Evolutionary conservation across 345 rosid species (phyloP).

Genomic region (Hibiscus mutabilis): DNA sequence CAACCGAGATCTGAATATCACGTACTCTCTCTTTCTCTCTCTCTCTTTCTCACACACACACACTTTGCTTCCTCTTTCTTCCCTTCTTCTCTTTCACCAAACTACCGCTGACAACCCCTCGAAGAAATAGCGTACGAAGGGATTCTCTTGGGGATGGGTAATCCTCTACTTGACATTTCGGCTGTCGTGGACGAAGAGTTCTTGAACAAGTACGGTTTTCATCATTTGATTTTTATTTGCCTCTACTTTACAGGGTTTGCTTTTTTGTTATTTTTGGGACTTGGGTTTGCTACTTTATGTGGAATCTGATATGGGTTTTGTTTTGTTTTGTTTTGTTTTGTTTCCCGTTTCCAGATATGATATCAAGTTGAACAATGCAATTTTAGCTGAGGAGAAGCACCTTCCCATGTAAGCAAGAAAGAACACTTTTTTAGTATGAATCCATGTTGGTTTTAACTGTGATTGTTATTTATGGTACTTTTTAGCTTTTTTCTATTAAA

Average conservation of each 20-base stretch:
- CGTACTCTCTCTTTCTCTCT: neutral
- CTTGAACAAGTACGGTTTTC: slow-evolving; percentile 48
- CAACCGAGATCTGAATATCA: neutral
- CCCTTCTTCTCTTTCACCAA: neutral
- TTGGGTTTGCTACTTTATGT: neutral
- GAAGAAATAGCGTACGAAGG: slow-evolving; percentile 52
- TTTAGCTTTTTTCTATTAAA: neutral
- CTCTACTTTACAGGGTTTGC: neutral
- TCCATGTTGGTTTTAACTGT: neutral
- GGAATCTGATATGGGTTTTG: neutral
- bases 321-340: neutral
- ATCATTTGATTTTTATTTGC: neutral
- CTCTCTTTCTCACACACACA: no score
- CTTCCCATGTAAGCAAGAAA: slow-evolving; percentile 61
- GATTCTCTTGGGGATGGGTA: slow-evolving; percentile 84
- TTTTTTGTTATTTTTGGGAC: neutral
- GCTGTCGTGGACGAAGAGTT: slow-evolving; percentile 85
- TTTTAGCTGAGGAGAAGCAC: slow-evolving; percentile 93
- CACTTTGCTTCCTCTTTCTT: neutral
- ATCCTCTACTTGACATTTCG: slow-evolving; percentile 96
- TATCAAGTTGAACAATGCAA: slow-evolving; percentile 83
- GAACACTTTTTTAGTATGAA: neutral
- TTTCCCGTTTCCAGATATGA: slow-evolving; percentile 50
- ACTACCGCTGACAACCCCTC: neutral
- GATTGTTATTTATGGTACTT: neutral